Conservation (phyloP, 2,329 filamentous ascomycete genomes). For the Clonostachys byssicola region DNA sequence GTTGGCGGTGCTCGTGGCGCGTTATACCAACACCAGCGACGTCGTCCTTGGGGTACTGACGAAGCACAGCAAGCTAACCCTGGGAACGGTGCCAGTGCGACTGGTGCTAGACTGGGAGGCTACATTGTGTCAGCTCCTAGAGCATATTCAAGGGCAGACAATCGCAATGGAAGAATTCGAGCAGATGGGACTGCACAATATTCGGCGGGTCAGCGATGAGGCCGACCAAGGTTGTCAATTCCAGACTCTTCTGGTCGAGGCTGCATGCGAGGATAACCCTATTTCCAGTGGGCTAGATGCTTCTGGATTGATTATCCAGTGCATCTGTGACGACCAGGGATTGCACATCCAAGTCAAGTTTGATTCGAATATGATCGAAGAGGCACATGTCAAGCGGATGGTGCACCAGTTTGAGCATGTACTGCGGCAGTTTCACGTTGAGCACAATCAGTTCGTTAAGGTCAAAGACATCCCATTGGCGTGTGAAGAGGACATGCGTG, state of each 20-base stretch:
- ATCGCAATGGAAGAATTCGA: slow-evolving; percentile 5
- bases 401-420: background rate
- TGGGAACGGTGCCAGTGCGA: slow-evolving; percentile 7
- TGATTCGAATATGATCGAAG: background rate
- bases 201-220: background rate
- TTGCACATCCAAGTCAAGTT: background rate
- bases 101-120: no score
- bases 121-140: no score
- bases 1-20: background rate
- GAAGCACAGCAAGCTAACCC: slow-evolving; percentile 9
- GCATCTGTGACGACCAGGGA: no score
- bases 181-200: slow-evolving; percentile 6
- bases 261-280: background rate
- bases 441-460: no score
- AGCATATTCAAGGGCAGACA: slow-evolving; percentile 6
- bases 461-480: background rate
- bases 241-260: background rate
- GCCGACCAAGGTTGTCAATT: background rate
- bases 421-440: no score
- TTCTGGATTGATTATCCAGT: no score
- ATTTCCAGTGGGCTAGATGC: no score
- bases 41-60: slow-evolving; percentile 4
- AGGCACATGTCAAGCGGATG: no score
- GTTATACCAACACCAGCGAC: background rate
- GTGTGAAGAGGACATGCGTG: background rate